Base-by-base conservation (phyloP, 768 basidiomycete species). In the Candolleomyces efflorescens region DNA sequence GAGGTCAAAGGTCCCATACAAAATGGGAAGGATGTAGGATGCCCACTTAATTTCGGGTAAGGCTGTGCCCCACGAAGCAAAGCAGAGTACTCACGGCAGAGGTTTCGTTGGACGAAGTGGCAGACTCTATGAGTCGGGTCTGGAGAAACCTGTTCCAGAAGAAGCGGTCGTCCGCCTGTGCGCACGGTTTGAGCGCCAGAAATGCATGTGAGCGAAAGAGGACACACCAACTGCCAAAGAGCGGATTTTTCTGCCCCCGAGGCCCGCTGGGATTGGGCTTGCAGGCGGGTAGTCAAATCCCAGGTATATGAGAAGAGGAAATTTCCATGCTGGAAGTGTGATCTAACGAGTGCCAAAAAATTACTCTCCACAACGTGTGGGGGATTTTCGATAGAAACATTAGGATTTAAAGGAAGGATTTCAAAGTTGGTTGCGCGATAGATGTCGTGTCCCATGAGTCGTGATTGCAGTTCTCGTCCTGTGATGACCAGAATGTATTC, bases 61-160 rank as follows among this genome's bases (percentile, higher is more conserved):
- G 36, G 12, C 27, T 26, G 39, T 43, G 12, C n/a, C 20, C 38
- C 22, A 11, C 17, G 36, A 13, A 6, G 37, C 7, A 17, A 26
- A 37, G 22, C 5, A 23, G 13, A 49, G 50, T 13, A 56, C 89
- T 76, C 64, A 91, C 92, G 71, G 94, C 85, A 78, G 50, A 81
- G 79, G 18, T 82, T 71, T 60, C 81, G 75, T 32, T 75, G 71
- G 78, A 62, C 38, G 59, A 51, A 50, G 69, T 78, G 39, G 67
- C 84, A 49, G 54, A 60, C 12, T 76, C 84, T 56, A 89, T 87
- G 60, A 93, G 73, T 62, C 81, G 79, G 13, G 78, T 73, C 59
- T 87, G 85, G 58, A 89, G 67, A 63, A 80, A 81, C 83, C 85
- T 90, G 72, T 99, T 99, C 96, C 96, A 99, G 73, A 98, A 98